A percentile compares a stretch with the other conserved stretches of the same genome.
Evolutionary conservation across 208 protist genomes (phyloP).

Genomic region (Crithidia brevicula): DNA sequence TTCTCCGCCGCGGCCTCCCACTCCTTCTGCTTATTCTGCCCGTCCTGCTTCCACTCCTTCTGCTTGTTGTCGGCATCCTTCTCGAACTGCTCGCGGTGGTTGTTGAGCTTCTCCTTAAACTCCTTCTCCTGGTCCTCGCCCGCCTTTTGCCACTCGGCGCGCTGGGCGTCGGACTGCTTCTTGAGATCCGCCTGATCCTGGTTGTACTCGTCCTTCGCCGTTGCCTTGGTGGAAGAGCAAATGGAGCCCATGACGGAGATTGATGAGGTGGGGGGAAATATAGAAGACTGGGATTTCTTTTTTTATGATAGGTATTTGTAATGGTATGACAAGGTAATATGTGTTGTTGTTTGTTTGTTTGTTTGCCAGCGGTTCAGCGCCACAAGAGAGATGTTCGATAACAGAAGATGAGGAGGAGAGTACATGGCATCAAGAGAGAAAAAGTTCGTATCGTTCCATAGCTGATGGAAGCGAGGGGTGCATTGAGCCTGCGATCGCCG

Average conservation of each 20-base stretch:
- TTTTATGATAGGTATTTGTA: too few relatives aligned
- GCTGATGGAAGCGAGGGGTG: too few relatives aligned
- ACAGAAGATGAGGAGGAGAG: too few relatives aligned
- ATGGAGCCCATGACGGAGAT: conserved; percentile 17
- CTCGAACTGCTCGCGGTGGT: conserved; percentile 3
- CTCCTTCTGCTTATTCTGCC: conserved; percentile 5
- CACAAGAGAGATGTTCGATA: too few relatives aligned
- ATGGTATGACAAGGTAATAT: too few relatives aligned
- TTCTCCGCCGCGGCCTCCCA: background rate
- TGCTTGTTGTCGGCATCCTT: conserved; percentile 5
- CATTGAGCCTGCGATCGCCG: too few relatives aligned
- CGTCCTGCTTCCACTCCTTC: conserved; percentile 7
- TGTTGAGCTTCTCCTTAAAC: conserved; percentile 14
- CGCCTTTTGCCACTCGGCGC: conserved; percentile 6
- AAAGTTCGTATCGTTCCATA: too few relatives aligned
- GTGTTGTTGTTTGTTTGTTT: too few relatives aligned
- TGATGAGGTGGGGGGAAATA: too few relatives aligned
- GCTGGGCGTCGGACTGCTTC: conserved; percentile 14
- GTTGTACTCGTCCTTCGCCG: conserved; percentile 15
- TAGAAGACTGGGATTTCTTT: too few relatives aligned
- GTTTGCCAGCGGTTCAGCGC: too few relatives aligned
- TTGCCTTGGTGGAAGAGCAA: conserved; percentile 14
- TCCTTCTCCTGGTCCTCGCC: conserved; percentile 6
- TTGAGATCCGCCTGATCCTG: conserved; percentile 2
- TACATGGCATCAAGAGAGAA: too few relatives aligned